Evolutionary conservation across 768 basidiomycete genomes (phyloP).

Genomic region (Pisolithus sp.): DNA sequence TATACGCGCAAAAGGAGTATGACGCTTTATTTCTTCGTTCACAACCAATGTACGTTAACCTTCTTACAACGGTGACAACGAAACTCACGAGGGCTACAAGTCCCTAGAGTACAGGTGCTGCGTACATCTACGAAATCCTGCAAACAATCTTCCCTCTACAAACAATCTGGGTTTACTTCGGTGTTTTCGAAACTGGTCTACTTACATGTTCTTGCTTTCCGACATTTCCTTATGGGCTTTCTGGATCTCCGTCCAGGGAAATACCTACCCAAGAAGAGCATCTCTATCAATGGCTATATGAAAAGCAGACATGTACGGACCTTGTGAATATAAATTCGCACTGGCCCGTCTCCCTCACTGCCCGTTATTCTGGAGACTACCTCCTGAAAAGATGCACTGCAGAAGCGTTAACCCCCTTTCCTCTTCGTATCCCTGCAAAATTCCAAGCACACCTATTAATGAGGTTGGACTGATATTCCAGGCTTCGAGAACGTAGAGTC

Average conservation of each 20-base stretch:
- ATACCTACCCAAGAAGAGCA: conserved; percentile 44
- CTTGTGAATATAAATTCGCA: conserved; percentile 76
- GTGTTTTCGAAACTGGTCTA: conserved; percentile 2
- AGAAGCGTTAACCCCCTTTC: background rate
- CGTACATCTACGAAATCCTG: conserved; percentile 14
- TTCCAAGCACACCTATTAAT: conserved; percentile 42
- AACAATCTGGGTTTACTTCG: background rate
- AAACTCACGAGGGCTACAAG: too few relatives aligned
- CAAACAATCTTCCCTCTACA: conserved; percentile 30
- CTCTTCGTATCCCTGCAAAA: background rate
- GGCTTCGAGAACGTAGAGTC: conserved; percentile 69
- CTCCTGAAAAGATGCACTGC: conserved; percentile 44
- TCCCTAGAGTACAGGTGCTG: too few relatives aligned
- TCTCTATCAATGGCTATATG: conserved; percentile 10
- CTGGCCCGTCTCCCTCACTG: conserved; percentile 46
- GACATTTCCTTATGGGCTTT: conserved; percentile 84
- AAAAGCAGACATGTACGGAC: conserved; percentile 30
- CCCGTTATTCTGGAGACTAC: conserved; percentile 56
- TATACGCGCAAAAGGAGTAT: background rate
- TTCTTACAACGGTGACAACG: too few relatives aligned
- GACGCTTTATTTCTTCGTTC: too few relatives aligned
- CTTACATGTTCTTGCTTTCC: conserved; percentile 52
- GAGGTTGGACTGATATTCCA: conserved; percentile 73
- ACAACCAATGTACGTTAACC: too few relatives aligned
- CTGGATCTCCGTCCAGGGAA: conserved; percentile 72